phyloP scores from a whole-genome alignment of 208 protist species.

The Leishmania major region DNA sequence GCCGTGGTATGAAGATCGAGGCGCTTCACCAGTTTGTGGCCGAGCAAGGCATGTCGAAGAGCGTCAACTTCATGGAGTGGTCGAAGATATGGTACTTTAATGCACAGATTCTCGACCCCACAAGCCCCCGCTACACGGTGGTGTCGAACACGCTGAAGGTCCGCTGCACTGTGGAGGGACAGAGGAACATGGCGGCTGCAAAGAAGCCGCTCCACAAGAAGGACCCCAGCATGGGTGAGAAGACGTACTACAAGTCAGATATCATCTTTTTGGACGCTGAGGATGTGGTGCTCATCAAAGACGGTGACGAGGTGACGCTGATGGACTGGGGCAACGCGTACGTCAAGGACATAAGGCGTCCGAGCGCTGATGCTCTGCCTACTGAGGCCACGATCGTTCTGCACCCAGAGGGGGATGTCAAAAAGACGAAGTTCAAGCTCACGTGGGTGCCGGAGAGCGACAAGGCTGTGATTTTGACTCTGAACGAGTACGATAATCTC shows the following conservation, averaged over 20 bases:
- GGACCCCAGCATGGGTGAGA: slow-evolving; percentile 92
- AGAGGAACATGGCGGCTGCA: slow-evolving; percentile 54
- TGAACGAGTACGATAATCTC: slow-evolving; percentile 96
- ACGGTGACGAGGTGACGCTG: slow-evolving; percentile 97
- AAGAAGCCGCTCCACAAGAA: slow-evolving; percentile 95
- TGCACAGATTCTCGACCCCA: slow-evolving; percentile 97
- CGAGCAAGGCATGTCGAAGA: slow-evolving; percentile 97
- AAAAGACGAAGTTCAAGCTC: slow-evolving; percentile 98
- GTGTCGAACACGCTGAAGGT: slow-evolving; percentile 86
- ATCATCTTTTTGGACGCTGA: slow-evolving; percentile 93
- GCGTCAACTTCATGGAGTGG: slow-evolving; percentile 97
- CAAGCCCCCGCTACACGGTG: slow-evolving; percentile 96
- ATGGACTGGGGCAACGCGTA: slow-evolving; percentile 99
- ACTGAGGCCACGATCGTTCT: slow-evolving; percentile 78
- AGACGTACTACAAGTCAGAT: slow-evolving; percentile 89
- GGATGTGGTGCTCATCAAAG: slow-evolving; percentile 92
- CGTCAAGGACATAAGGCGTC: slow-evolving; percentile 72
- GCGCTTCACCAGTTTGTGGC: slow-evolving; percentile 96
- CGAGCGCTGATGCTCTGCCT: slow-evolving; percentile 40
- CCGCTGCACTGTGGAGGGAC: slow-evolving; percentile 77
- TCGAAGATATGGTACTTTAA: slow-evolving; percentile 99
- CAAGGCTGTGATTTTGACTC: slow-evolving; percentile 63
- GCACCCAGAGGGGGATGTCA: slow-evolving; percentile 95
- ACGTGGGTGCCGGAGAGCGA: slow-evolving; percentile 95
- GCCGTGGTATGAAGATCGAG: slow-evolving; percentile 97